phyloP scores from a whole-genome alignment of 305 asterid species.

The Ajuga reptans region DNA sequence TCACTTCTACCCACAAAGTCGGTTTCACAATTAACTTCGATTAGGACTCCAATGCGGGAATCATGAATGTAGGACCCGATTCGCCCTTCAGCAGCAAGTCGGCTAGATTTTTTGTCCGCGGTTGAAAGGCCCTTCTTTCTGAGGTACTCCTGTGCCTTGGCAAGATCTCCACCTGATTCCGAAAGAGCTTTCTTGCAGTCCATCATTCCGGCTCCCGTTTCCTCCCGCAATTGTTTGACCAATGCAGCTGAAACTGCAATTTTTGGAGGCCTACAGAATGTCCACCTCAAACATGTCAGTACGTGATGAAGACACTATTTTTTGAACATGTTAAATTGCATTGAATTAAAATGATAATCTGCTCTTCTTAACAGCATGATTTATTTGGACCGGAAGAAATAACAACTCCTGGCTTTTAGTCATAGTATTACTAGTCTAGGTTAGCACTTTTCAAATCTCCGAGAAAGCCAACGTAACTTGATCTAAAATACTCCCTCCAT shows the following conservation, averaged over 20 bases:
- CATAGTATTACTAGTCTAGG: too few relatives aligned
- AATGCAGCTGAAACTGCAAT: slow-evolving; percentile 56
- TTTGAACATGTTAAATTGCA: background rate
- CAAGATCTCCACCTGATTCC: slow-evolving; percentile 82
- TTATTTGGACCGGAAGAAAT: too few relatives aligned
- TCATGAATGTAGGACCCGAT: slow-evolving; percentile 85
- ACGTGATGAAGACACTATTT: background rate
- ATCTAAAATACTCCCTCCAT: background rate
- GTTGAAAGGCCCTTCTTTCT: slow-evolving; percentile 83
- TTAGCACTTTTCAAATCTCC: background rate
- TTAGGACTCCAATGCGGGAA: slow-evolving; percentile 77
- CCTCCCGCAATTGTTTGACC: slow-evolving; percentile 91
- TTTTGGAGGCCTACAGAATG: slow-evolving; percentile 48
- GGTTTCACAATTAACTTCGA: slow-evolving; percentile 92
- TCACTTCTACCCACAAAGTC: slow-evolving; percentile 91
- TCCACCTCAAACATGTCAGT: background rate
- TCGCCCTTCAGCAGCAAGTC: slow-evolving; percentile 90
- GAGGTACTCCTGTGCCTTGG: slow-evolving; percentile 80
- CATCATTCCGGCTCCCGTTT: slow-evolving; percentile 99
- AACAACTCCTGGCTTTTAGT: too few relatives aligned
- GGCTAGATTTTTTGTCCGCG: slow-evolving; percentile 82
- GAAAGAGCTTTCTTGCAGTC: slow-evolving; percentile 95
- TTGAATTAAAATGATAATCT: background rate
- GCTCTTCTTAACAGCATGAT: too few relatives aligned
- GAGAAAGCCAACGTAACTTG: background rate